Conservation (phyloP, 805 yeast species). For the Ogataea wickerhamii region DNA sequence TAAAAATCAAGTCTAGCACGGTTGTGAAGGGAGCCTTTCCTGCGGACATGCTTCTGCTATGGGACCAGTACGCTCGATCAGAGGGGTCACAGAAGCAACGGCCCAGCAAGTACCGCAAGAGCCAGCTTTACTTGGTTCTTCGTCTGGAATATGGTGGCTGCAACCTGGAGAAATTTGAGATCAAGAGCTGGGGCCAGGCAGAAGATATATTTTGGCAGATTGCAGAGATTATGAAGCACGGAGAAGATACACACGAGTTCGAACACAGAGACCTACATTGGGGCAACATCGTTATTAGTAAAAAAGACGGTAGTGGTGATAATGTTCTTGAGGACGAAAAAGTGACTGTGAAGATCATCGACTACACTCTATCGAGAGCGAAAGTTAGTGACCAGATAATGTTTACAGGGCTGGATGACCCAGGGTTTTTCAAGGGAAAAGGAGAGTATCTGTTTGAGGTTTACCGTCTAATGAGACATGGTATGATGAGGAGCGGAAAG, state of each 20-base stretch:
- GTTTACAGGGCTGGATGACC: constrained; percentile 61
- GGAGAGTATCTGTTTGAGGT: constrained; percentile 62
- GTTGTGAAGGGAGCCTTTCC: constrained; percentile 49
- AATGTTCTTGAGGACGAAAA: constrained; percentile 8
- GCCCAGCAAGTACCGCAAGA: constrained; percentile 35
- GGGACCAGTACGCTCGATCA: constrained; percentile 38
- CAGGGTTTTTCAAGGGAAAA: constrained; percentile 54
- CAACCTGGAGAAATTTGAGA: constrained; percentile 41
- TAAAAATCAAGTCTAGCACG: constrained; percentile 38
- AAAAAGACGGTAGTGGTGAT: not conserved
- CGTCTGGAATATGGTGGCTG: constrained; percentile 40
- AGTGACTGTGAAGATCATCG: constrained; percentile 47
- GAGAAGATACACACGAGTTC: constrained; percentile 50
- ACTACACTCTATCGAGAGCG: constrained; percentile 54
- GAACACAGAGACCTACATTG: constrained; percentile 73
- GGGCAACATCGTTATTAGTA: constrained; percentile 55
- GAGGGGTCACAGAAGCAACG: constrained; percentile 29
- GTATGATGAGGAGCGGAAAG: not conserved
- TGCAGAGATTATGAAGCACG: constrained; percentile 44
- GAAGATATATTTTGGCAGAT: constrained; percentile 51
- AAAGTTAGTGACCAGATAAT: constrained; percentile 30
- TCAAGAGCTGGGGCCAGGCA: constrained; percentile 39
- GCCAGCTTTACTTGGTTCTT: constrained; percentile 36
- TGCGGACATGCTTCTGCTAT: constrained; percentile 34
- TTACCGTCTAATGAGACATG: constrained; percentile 52